phyloP scores from a whole-genome alignment of 768 basidiomycete genomes.

The Rhodosporidiobolus odoratus region DNA sequence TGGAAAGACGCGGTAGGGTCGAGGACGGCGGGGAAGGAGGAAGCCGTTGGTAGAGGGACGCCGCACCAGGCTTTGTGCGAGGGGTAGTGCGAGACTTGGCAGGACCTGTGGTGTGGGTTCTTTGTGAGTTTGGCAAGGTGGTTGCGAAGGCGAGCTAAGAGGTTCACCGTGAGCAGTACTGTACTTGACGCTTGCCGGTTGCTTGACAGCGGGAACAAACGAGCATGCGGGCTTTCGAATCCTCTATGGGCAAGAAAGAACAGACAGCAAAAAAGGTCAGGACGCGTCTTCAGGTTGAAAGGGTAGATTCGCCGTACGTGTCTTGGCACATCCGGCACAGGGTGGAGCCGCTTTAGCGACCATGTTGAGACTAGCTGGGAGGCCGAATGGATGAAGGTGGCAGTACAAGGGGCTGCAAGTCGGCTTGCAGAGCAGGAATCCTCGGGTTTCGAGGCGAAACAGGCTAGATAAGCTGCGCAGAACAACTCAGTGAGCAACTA shows the following conservation, averaged over 20 bases:
- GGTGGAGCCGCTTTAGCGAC: background rate
- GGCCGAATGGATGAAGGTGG: too few species aligned
- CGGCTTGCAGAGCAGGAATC: too few species aligned
- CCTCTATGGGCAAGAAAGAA: background rate
- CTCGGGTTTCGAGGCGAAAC: too few species aligned
- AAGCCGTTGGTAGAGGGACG: background rate
- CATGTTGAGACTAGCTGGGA: too few species aligned
- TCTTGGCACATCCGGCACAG: constrained; percentile 1
- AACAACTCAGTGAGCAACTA: too few species aligned
- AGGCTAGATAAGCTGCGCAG: too few species aligned
- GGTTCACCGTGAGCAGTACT: constrained; percentile 8
- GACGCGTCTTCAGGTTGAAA: too few species aligned
- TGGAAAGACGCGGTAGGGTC: background rate
- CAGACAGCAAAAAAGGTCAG: background rate
- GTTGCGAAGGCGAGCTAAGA: background rate
- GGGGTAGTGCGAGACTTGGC: constrained; percentile 1
- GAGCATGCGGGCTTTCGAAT: background rate
- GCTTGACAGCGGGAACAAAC: constrained; percentile 2
- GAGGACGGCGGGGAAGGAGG: background rate
- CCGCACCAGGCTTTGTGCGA: constrained; percentile 2
- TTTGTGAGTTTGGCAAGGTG: background rate
- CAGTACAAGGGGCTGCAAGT: too few species aligned
- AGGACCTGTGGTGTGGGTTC: background rate
- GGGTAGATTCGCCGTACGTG: background rate
- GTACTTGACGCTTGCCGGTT: background rate